Evolutionary conservation across 2,329 filamentous ascomycete genomes (phyloP).

Genomic region (Aspergillus udagawae): DNA sequence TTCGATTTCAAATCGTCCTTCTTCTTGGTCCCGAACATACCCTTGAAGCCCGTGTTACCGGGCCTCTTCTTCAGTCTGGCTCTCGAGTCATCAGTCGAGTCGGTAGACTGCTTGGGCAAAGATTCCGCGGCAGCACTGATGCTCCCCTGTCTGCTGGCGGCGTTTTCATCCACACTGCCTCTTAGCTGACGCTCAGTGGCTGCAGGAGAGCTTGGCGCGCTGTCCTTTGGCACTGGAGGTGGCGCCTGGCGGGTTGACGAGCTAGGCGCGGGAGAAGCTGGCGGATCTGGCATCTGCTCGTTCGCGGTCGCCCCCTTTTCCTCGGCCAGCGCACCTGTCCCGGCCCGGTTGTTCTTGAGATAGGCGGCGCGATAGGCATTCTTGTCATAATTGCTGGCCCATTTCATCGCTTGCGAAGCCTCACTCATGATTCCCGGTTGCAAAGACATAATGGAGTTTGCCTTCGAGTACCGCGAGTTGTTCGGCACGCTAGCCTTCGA

Average conservation of each 20-base stretch:
- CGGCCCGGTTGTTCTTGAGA: conserved; percentile 67
- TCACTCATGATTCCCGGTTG: conserved; percentile 81
- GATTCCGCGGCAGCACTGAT: conserved; percentile 23
- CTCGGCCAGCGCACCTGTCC: conserved; percentile 58
- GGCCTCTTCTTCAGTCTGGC: conserved; percentile 45
- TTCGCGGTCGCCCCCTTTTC: conserved; percentile 36
- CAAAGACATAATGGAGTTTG: conserved; percentile 82
- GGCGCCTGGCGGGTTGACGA: conserved; percentile 27
- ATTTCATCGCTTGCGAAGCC: conserved; percentile 91
- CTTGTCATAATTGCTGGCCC: conserved; percentile 94
- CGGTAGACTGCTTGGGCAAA: conserved; percentile 29
- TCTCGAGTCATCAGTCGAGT: conserved; percentile 27
- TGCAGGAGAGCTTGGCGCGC: conserved; percentile 23
- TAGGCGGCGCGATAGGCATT: conserved; percentile 82
- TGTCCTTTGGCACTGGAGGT: conserved; percentile 29
- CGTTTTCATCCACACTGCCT: conserved; percentile 14
- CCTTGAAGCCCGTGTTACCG: conserved; percentile 40
- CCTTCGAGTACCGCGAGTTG: conserved; percentile 63
- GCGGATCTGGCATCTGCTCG: conserved; percentile 15
- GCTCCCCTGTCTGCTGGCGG: conserved; percentile 10
- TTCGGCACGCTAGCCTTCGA: conserved; percentile 53
- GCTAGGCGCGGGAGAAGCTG: conserved; percentile 19
- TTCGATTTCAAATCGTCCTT: conserved; percentile 25
- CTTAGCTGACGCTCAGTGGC: conserved; percentile 22
- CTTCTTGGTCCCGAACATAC: conserved; percentile 41